Conservation (phyloP, 2,329 filamentous ascomycete genomes). For the Apiospora sp. region DNA sequence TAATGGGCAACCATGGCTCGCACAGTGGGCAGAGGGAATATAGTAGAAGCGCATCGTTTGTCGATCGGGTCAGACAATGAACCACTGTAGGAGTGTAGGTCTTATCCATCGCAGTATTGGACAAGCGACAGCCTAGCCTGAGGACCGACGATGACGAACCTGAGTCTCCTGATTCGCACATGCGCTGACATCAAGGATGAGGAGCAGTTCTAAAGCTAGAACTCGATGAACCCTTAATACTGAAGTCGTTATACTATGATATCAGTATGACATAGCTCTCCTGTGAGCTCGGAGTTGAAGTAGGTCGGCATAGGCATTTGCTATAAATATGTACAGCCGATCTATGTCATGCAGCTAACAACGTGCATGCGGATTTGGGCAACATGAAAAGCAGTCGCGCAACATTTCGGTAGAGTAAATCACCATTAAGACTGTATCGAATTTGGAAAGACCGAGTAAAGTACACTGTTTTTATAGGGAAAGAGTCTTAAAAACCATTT, state of each 20-base stretch:
- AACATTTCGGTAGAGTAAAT: neutral
- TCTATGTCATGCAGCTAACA: neutral
- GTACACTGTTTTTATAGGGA: neutral
- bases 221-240: neutral
- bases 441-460: neutral
- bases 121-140: neutral
- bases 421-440: neutral
- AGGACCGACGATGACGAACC: neutral
- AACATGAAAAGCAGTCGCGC: neutral
- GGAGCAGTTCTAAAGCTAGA: neutral
- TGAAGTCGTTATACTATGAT: neutral
- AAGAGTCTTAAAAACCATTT: slow-evolving; percentile 12
- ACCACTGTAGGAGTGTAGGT: neutral
- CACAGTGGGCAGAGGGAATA: neutral
- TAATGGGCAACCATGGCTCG: neutral
- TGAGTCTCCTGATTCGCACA: neutral
- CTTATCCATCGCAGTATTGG: neutral
- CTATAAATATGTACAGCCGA: neutral
- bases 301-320: neutral
- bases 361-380: neutral
- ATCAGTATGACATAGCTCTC: neutral
- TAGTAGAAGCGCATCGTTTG: neutral
- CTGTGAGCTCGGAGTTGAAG: neutral
- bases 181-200: neutral
- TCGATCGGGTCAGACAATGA: neutral